Percentiles rank a stretch among this genome's conserved stretches.
Evolutionary conservation across 2,329 filamentous ascomycete species (phyloP).

Genomic region (Colletotrichum sidae): DNA sequence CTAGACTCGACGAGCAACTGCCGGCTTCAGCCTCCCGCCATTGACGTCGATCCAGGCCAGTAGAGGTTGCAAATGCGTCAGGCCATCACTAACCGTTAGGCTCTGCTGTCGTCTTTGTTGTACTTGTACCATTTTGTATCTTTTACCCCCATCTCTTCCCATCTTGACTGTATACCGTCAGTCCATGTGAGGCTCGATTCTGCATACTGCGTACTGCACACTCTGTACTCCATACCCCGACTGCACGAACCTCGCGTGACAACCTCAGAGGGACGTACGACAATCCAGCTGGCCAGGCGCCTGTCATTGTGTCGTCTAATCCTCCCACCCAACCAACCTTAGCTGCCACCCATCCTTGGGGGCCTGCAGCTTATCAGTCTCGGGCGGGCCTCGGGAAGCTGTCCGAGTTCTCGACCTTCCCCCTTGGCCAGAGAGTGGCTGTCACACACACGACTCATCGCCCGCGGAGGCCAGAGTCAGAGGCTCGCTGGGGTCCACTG

Average conservation of each 20-base stretch:
- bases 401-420: conserved; percentile 30
- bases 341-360: neutral
- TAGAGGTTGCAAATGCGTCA: conserved; percentile 1
- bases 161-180: neutral
- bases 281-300: neutral
- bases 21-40: conserved; percentile 12
- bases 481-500: conserved; percentile 27
- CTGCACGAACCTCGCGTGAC: no score
- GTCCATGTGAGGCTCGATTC: neutral
- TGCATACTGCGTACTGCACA: neutral
- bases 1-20: neutral
- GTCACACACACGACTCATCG: no score
- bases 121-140: conserved; percentile 4
- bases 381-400: conserved; percentile 29
- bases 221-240: no score
- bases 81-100: conserved; percentile 3
- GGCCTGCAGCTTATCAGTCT: conserved; percentile 24
- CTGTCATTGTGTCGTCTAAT: conserved; percentile 19
- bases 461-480: conserved; percentile 21
- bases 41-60: conserved; percentile 4
- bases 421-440: neutral
- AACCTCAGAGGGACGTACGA: no score
- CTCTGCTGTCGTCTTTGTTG: conserved; percentile 1
- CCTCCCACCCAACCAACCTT: neutral
- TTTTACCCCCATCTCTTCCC: neutral